Conservation (phyloP, 345 rosid genomes). For the Brassica cretica region DNA sequence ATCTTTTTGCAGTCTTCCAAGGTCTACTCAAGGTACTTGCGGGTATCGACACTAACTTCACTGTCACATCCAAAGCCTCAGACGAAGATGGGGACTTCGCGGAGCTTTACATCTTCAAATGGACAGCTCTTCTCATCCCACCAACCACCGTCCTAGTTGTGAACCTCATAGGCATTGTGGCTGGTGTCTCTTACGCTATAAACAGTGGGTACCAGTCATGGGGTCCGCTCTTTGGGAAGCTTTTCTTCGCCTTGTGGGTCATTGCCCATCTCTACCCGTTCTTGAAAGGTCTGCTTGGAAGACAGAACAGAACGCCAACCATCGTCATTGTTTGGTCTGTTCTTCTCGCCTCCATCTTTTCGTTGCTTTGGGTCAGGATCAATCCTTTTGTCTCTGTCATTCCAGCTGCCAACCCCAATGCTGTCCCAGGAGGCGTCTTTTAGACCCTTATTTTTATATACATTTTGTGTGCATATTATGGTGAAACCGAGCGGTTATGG, state of each 20-base stretch:
- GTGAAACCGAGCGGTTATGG: neutral
- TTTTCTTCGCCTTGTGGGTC: constrained; percentile 97
- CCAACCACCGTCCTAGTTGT: constrained; percentile 90
- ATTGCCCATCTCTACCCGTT: constrained; percentile 96
- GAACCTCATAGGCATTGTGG: constrained; percentile 94
- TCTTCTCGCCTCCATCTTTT: constrained; percentile 96
- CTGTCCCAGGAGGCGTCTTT: constrained; percentile 65
- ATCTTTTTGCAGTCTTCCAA: constrained; percentile 97
- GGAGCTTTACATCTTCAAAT: constrained; percentile 94
- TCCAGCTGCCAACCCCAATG: constrained; percentile 51
- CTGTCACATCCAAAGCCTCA: constrained; percentile 92
- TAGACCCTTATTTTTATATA: constrained; percentile 31
- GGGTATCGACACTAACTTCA: constrained; percentile 95
- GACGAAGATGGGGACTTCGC: constrained; percentile 96
- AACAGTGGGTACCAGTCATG: constrained; percentile 99
- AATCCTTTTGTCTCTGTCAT: constrained; percentile 72
- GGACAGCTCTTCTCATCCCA: constrained; percentile 98
- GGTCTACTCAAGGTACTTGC: constrained; percentile 96
- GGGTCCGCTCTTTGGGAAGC: constrained; percentile 97
- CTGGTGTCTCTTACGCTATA: constrained; percentile 92
- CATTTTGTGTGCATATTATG: constrained; percentile 33
- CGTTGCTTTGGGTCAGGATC: constrained; percentile 96
- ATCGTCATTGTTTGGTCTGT: constrained; percentile 98
- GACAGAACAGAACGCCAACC: constrained; percentile 96
- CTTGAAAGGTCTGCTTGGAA: constrained; percentile 94